phyloP scores from a whole-genome alignment of 192 early-diverging fungal genomes.

The Coemansia sp. region DNA sequence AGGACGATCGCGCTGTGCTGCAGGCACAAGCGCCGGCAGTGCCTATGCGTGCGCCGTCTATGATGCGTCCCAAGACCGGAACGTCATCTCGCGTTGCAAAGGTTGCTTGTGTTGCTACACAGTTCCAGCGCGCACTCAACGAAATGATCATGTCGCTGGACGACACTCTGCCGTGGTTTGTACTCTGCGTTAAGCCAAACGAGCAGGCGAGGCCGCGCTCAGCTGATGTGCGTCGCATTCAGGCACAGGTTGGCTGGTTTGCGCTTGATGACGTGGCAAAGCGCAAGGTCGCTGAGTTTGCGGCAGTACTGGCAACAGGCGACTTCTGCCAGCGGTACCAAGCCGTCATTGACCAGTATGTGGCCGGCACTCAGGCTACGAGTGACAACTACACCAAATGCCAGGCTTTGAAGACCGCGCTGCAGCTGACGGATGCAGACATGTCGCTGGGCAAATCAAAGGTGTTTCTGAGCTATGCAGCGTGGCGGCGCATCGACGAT shows the following conservation, averaged over 20 bases:
- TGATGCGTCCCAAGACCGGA: slow-evolving; percentile 28
- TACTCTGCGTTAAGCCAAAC: slow-evolving; percentile 76
- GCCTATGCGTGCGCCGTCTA: slow-evolving; percentile 63
- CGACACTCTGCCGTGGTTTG: slow-evolving; percentile 78
- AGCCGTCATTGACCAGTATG: slow-evolving; percentile 46
- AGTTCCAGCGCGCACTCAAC: slow-evolving; percentile 68
- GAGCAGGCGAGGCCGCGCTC: slow-evolving; percentile 53
- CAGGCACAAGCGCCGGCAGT: slow-evolving; percentile 73
- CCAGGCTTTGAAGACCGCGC: slow-evolving; percentile 42
- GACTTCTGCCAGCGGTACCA: slow-evolving; percentile 56
- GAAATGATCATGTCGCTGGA: slow-evolving; percentile 70
- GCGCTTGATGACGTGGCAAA: slow-evolving; percentile 29
- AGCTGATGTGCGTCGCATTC: slow-evolving; percentile 45
- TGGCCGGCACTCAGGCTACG: slow-evolving; percentile 20
- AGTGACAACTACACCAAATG: slow-evolving; percentile 25
- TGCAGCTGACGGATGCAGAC: slow-evolving; percentile 52
- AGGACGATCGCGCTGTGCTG: slow-evolving; percentile 72
- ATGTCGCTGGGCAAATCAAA: slow-evolving; percentile 59
- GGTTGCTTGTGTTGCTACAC: slow-evolving; percentile 61
- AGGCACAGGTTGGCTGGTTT: slow-evolving; percentile 40
- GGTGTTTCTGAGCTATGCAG: slow-evolving; percentile 71
- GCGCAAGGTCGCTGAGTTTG: slow-evolving; percentile 49
- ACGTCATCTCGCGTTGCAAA: slow-evolving; percentile 55
- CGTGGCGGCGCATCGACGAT: slow-evolving; percentile 85
- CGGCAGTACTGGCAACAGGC: slow-evolving; percentile 33